Evolutionary conservation across 768 basidiomycete genomes (phyloP), one percentile per base, ranked within the genome.

Genomic region (Neoboletus subvelutipes): DNA sequence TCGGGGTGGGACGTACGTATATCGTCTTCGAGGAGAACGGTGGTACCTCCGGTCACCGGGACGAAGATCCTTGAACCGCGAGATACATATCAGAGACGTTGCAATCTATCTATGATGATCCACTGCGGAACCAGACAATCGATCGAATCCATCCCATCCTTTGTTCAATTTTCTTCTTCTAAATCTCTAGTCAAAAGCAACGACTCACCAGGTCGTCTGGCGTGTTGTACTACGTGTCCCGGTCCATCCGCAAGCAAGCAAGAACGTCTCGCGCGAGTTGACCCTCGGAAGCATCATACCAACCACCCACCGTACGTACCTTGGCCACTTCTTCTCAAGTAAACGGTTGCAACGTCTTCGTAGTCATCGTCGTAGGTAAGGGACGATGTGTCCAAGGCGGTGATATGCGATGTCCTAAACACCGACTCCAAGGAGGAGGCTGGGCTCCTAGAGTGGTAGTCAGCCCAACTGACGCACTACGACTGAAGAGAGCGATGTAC

Each of bases 1-100:
- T n/a, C 3, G 4, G 37, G 37, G 10, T 9, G 18, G 18, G 39
- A 40, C 39, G 10, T 40, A 40, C 39, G 39, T 40, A n/a, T n/a
- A 10, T 40, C 39, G 10, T n/a, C 39, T 40, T 40, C 39, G 39
- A 40, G 37, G 18, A n/a, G 18, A n/a, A 39, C 37, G 9, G 18
- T 18, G 4, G 1, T 39, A 15, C 37, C 18, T 39, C 37, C 37
- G n/a, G n/a, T n/a, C n/a, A n/a, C n/a, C n/a, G 9, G 39, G 39
- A 40, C n/a, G 39, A 40, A 40, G 20, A 47, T 78, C 79, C 64
- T 82, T 81, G 76, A 98, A 95, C 63, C 79, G 83, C 20, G 87
- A 83, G n/a, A n/a, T n/a, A n/a, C 20, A 95, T 72, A 72, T 94
- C 86, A 71, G 86, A 94, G 33, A 93, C 92, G 66, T 87, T 89